phyloP scores from a whole-genome alignment of 2,329 filamentous ascomycete species.

The Penicillium sclerotiorum region DNA sequence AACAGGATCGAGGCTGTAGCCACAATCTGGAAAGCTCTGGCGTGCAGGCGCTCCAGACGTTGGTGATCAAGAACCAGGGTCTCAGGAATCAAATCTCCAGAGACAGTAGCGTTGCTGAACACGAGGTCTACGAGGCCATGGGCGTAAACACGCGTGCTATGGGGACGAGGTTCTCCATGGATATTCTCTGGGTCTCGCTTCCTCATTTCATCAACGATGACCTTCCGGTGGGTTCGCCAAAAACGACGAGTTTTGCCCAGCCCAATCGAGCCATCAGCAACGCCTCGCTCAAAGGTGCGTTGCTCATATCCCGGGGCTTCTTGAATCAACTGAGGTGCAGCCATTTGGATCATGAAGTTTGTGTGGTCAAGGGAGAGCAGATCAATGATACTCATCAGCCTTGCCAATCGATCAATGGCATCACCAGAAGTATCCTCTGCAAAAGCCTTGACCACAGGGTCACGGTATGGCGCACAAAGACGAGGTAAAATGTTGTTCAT shows the following conservation, averaged over 20 bases:
- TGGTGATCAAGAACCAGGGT: slow-evolving; percentile 60
- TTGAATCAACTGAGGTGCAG: slow-evolving; percentile 62
- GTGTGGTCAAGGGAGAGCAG: slow-evolving; percentile 65
- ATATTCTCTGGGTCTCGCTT: slow-evolving; percentile 47
- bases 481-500: slow-evolving; percentile 65
- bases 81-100: slow-evolving; percentile 59
- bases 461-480: slow-evolving; percentile 66
- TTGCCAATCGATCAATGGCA: slow-evolving; percentile 65
- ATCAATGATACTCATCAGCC: slow-evolving; percentile 65
- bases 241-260: slow-evolving; percentile 58
- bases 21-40: slow-evolving; percentile 59
- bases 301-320: slow-evolving; percentile 65
- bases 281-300: slow-evolving; percentile 58
- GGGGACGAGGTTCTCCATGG: slow-evolving; percentile 39
- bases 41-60: slow-evolving; percentile 57
- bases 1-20: slow-evolving; percentile 64
- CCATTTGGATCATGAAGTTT: slow-evolving; percentile 65
- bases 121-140: slow-evolving; percentile 63
- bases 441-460: slow-evolving; percentile 60
- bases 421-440: slow-evolving; percentile 54
- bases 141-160: slow-evolving; percentile 55
- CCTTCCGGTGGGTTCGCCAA: slow-evolving; percentile 50
- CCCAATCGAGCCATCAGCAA: slow-evolving; percentile 54
- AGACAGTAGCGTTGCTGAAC: slow-evolving; percentile 55
- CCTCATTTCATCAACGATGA: slow-evolving; percentile 53